Evolutionary conservation across 495 filamentous ascomycete genomes (phyloP), one percentile per base, ranked within the genome.

Genomic region (Cairneyella variabilis): DNA sequence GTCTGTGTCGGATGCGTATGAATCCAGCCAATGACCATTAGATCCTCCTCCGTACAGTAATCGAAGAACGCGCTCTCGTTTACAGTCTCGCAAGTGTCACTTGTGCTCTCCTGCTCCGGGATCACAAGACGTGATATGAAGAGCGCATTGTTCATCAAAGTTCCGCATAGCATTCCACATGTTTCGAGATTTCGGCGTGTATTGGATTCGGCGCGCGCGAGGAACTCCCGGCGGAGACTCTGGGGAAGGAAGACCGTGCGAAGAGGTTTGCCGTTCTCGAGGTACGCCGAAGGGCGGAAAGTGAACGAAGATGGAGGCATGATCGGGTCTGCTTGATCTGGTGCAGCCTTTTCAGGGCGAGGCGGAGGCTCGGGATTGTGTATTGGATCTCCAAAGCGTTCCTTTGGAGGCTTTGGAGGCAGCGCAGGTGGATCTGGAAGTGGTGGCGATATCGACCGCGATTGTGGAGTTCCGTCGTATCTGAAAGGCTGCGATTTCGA

Each of bases 1-100:
- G 90, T 95, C 71, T 98, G 95, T 0, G 84, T 88, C 0, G 93
- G 93, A 65, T 98, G 93, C 0, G 93, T 98, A 66, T 98, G 93
- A 51, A 98, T 98, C 93, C 93, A 98, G 48, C 93, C 93, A 8
- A 97, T 76, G 54, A 93, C 83, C 70, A 97, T 84, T 34, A 97
- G 64, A 39, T 96, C 88, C 60, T 96, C 84, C 6, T 74, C 76
- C 58, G 92, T 84, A 61, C 89, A 92, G 64, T 91, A 97, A 27
- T 95, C 89, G 39, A 96, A 88, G 20, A 96, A 77, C 0, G 79
- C 83, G 30, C 75, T 76, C 62, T 96, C 92, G 59, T 96, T 91
- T 22, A 88, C 79, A 3, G 86, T 97, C 61, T 96, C 91, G 67
- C 93, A 98, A 0, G 93, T 97, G 62, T 97, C 91, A 7, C 83